Evolutionary conservation across 1,284 basidiomycete genomes (phyloP).

Genomic region (Sporisorium reilianum): DNA sequence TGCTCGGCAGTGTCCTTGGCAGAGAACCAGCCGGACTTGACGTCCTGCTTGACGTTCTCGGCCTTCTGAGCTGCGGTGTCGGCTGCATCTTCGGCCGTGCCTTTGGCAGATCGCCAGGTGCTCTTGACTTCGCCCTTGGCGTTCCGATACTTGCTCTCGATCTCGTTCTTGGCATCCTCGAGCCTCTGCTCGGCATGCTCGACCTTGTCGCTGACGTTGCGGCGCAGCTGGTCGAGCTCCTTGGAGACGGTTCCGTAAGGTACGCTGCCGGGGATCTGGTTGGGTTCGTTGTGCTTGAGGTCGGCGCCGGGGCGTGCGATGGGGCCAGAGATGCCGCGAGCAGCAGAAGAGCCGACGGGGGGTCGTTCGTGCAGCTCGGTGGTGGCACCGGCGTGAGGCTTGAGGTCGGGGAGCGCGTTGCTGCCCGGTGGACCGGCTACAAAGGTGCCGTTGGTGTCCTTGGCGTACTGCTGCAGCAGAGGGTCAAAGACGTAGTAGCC

Average conservation of each 20-base stretch:
- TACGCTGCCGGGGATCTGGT: slow-evolving; percentile 32
- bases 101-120: slow-evolving; percentile 34
- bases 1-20: slow-evolving; percentile 37
- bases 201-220: slow-evolving; percentile 37
- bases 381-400: slow-evolving; percentile 26
- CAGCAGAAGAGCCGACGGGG: slow-evolving; percentile 45
- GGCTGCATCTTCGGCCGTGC: slow-evolving; percentile 24
- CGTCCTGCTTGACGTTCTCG: slow-evolving; percentile 29
- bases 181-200: slow-evolving; percentile 30
- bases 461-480: slow-evolving; percentile 45
- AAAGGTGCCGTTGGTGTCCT: slow-evolving; percentile 52
- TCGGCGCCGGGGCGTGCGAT: slow-evolving; percentile 42
- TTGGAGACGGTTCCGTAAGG: slow-evolving; percentile 47
- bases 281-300: slow-evolving; percentile 39
- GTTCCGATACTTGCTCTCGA: slow-evolving; percentile 29
- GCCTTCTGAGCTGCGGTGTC: slow-evolving; percentile 29
- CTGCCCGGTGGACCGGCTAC: slow-evolving; percentile 33
- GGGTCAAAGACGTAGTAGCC: slow-evolving; percentile 57
- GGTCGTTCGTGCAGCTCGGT: slow-evolving; percentile 47
- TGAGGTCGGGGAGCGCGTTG: slow-evolving; percentile 43
- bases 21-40: slow-evolving; percentile 42
- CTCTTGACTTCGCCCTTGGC: slow-evolving; percentile 39
- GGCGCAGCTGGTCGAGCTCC: slow-evolving; percentile 34
- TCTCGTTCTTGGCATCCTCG: slow-evolving; percentile 29
- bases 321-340: slow-evolving; percentile 43